Evolutionary conservation across 2,329 filamentous ascomycete genomes (phyloP), one percentile per base, ranked within the genome.

Genomic region (Dactylonectria macrodidyma): DNA sequence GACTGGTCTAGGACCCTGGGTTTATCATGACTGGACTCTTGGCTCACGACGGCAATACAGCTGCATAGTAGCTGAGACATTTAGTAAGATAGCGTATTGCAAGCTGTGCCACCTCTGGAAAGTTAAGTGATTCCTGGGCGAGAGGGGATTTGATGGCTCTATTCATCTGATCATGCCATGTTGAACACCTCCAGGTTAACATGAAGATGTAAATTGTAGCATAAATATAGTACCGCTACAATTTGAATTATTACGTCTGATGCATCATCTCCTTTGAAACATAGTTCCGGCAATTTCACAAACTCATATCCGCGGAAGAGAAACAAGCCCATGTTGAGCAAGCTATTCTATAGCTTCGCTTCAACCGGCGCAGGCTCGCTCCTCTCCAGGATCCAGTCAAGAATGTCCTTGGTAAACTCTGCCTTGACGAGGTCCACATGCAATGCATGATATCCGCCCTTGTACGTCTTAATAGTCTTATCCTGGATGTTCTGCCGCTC

Each of bases 361-460:
- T 78, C 78, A 1, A 76, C 62, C 46, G 71, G 64, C 12, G 71
- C 68, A 14, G 59, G 70, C 73, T 48, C 59, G 47, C 68, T 76
- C 56, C 80, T 80, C 72, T 84, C 84, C 67, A 93, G 76, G 63
- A 94, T 89, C 91, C 92, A 95, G 66, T 88, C 85, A 3, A 83
- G 86, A 5, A 93, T 84, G 77, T 94, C 90, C 61, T 85, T 85
- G 62, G 83, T 84, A 71, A 88, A 89, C 71, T 85, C 82, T 64
- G 87, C 84, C 76, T 84, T 86, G 65, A 84, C 86, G 9, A 82
- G 78, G 65, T 93, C 91, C 1, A 86, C 83, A 77, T 93, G 91
- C 71, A 93, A 79, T 82, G 93, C 92, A 82, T 98, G 95, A 79
- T 90, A 94, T 78, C 88, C 93, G 10, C 93, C 95, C 34, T 93